Percentiles rank a stretch among this genome's conserved stretches.
These are phyloP conservation scores for Alternaria brassicicola DNA, from an alignment of 2,329 filamentous ascomycete species.

Conservation along the genomic window DNA sequence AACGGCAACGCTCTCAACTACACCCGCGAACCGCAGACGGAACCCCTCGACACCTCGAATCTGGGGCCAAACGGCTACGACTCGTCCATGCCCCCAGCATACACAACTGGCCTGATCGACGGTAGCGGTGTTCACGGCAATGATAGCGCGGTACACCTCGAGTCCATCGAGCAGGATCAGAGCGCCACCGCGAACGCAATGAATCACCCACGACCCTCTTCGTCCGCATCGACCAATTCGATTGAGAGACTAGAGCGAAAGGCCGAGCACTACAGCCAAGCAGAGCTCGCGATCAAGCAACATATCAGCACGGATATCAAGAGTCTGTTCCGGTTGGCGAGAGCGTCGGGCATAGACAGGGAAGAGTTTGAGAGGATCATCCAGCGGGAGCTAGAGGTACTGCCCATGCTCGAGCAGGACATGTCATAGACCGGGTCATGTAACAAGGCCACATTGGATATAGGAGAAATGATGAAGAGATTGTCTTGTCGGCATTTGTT, in stretches of 20 bases:
- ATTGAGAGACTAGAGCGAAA: constrained; percentile 65
- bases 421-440: constrained; percentile 17
- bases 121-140: constrained; percentile 11
- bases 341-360: constrained; percentile 72
- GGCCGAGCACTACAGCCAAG: constrained; percentile 64
- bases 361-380: constrained; percentile 77
- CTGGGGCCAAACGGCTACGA: constrained; percentile 41
- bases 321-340: constrained; percentile 74
- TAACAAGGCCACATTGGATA: background rate
- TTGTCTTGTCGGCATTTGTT: constrained; percentile 9
- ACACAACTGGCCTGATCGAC: constrained; percentile 16
- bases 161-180: constrained; percentile 27
- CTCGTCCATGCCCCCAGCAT: constrained; percentile 36
- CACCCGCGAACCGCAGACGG: constrained; percentile 52
- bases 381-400: constrained; percentile 71
- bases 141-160: constrained; percentile 30
- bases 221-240: constrained; percentile 53
- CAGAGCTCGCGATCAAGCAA: constrained; percentile 76
- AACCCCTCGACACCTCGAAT: constrained; percentile 51
- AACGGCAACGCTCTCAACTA: constrained; percentile 57
- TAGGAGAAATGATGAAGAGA: background rate
- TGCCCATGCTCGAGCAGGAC: constrained; percentile 70
- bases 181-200: constrained; percentile 36
- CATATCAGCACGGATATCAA: constrained; percentile 79
- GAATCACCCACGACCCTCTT: constrained; percentile 46